Evolutionary conservation across 2,329 filamentous ascomycete species (phyloP).

Genomic region (Sclerotiophoma versabilis): DNA sequence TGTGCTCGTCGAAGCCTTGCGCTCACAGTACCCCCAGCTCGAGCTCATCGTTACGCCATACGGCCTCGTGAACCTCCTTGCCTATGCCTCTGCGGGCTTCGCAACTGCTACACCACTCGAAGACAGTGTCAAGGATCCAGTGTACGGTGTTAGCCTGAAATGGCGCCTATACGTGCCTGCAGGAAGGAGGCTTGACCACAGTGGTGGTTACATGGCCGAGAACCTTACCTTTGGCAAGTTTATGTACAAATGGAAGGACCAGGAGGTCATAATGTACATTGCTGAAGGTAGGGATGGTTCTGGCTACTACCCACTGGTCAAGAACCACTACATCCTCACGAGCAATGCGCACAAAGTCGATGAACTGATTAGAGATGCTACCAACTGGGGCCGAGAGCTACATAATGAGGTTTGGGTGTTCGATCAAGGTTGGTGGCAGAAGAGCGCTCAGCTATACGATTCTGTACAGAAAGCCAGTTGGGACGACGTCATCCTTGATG

Average conservation of each 20-base stretch:
- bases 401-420: conserved; percentile 73
- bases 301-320: conserved; percentile 40
- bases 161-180: conserved; percentile 51
- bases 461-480: conserved; percentile 60
- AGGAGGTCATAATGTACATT: conserved; percentile 54
- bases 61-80: conserved; percentile 47
- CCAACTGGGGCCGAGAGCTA: conserved; percentile 62
- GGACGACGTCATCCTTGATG: conserved; percentile 72
- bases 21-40: conserved; percentile 54
- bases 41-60: conserved; percentile 52
- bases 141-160: conserved; percentile 43
- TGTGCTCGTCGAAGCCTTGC: conserved; percentile 54
- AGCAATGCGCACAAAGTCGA: conserved; percentile 50
- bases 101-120: conserved; percentile 52
- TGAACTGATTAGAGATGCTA: conserved; percentile 62
- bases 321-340: conserved; percentile 55
- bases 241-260: conserved; percentile 54
- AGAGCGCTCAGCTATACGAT: conserved; percentile 66
- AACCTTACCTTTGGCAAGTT: conserved; percentile 54
- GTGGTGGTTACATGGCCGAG: conserved; percentile 48
- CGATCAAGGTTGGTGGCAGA: conserved; percentile 69
- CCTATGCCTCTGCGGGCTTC: conserved; percentile 53
- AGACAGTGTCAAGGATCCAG: conserved; percentile 48
- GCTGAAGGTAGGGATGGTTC: conserved; percentile 52
- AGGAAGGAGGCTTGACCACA: conserved; percentile 46